Percentiles rank a stretch among this genome's conserved stretches.
These are phyloP conservation scores for Populus pruinosa DNA, from an alignment of 345 rosid species.

Conservation along the genomic window DNA sequence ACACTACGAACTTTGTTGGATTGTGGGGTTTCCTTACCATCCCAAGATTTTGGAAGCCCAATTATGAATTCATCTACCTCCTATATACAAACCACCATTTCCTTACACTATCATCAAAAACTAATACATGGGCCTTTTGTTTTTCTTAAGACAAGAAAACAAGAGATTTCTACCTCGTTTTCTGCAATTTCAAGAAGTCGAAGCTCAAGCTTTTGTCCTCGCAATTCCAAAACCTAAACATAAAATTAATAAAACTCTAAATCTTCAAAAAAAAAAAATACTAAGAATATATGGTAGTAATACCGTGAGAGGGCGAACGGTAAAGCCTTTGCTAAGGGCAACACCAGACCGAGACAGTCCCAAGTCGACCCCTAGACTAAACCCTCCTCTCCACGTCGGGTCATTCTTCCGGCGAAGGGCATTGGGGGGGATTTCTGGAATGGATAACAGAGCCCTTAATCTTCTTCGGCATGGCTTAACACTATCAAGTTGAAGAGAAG, in stretches of 20 bases:
- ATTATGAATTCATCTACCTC: conserved; percentile 83
- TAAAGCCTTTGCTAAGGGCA: conserved; percentile 80
- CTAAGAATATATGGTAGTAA: neutral
- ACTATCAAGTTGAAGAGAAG: neutral
- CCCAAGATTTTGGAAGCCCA: conserved; percentile 77
- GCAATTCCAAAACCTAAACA: conserved; percentile 61
- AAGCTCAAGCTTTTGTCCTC: conserved; percentile 78
- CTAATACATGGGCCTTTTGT: neutral
- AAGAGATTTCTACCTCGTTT: conserved; percentile 40
- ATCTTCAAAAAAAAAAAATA: neutral
- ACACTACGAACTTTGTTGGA: conserved; percentile 81
- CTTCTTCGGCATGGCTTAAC: neutral
- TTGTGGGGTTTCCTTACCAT: conserved; percentile 76
- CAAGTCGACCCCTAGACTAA: conserved; percentile 84
- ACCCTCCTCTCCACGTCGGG: conserved; percentile 72
- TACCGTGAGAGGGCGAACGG: conserved; percentile 73
- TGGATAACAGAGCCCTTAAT: conserved; percentile 30
- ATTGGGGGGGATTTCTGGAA: conserved; percentile 63
- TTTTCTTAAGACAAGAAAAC: neutral
- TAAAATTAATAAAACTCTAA: neutral
- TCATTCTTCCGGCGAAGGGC: conserved; percentile 60
- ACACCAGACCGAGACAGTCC: conserved; percentile 75
- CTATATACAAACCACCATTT: conserved; percentile 23
- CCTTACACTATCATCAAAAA: neutral
- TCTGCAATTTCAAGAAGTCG: conserved; percentile 66